Base-by-base conservation (phyloP, 2,329 filamentous ascomycete species). In the Ophiostoma piceae region DNA sequence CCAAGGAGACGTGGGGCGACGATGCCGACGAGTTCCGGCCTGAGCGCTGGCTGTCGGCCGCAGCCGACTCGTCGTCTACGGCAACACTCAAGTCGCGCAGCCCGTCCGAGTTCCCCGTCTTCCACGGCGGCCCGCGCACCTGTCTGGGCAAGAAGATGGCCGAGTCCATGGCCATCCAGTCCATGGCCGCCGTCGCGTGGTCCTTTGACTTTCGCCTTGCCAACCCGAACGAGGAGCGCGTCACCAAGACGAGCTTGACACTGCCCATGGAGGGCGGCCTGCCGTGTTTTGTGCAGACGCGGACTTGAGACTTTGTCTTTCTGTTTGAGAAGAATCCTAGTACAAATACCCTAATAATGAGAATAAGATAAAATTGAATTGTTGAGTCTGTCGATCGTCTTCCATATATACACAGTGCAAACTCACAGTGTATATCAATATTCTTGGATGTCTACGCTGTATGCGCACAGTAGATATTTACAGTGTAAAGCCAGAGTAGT, bases 71-170 rank as follows among this genome's bases (percentile, higher is more conserved):
- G 16, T 47, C 43, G 2, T 19, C 43, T n/a, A 26, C 22, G 14
- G 32, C 32, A 0, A 80, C 78, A 39, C 72, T 84, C 2, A 75
- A 84, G 19, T 77, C 74, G 39, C 84, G 82, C 71, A 81, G 80
- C 68, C 79, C 84, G 1, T 82, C 81, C 19, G 87, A 88, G 76
- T 90, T 84, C 73, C 87, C 85, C 0, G 87, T 89, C 2, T 90
- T 90, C 76, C 88, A 89, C 74, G 87, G 87, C 22, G 87, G 87
- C 0, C 79, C 85, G n/a, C 80, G 87, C 51, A 81, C 81, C 2
- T 90, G 87, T 72, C 77, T 90, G 47, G 87, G 87, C 2, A 87
- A 86, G 79, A 85, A 83, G 74, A 89, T 89, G 87, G 87, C 88
- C 3, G 87, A 89, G 77, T 73, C 82, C 6, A 81, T 89, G 60